phyloP scores from a whole-genome alignment of 2,329 filamentous ascomycete genomes.

The Arthrobotrys iridis region DNA sequence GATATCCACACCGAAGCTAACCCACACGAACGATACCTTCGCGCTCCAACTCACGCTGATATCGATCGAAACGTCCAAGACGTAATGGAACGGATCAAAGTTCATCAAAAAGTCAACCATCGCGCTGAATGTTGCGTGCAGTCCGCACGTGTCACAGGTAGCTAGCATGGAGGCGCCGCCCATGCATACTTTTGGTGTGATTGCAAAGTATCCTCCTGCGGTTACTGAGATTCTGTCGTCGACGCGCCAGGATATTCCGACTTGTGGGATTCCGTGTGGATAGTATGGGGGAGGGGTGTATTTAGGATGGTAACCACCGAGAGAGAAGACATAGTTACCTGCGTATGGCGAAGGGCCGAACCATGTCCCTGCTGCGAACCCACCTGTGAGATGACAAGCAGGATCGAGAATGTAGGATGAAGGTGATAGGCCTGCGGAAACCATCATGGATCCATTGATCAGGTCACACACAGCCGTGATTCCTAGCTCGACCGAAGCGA shows the following conservation, averaged over 20 bases:
- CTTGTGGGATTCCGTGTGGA: constrained; percentile 60
- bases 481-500: no score
- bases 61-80: constrained; percentile 56
- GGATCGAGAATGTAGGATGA: constrained; percentile 62
- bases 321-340: constrained; percentile 64
- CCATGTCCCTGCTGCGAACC: neutral
- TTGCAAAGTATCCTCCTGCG: constrained; percentile 64
- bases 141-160: constrained; percentile 57
- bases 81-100: constrained; percentile 61
- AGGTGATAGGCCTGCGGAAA: constrained; percentile 62
- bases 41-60: neutral
- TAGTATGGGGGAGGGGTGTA: constrained; percentile 61
- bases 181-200: constrained; percentile 64
- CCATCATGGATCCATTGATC: constrained; percentile 59
- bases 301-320: constrained; percentile 64
- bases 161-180: constrained; percentile 61
- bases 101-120: constrained; percentile 62
- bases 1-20: constrained; percentile 54
- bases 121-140: constrained; percentile 62
- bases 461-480: no score
- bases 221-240: constrained; percentile 59
- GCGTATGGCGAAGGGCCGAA: neutral
- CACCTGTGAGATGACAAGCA: constrained; percentile 61
- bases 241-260: constrained; percentile 62
- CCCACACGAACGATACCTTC: neutral